These are phyloP conservation scores for Auricularia auricula-judae DNA, from an alignment of 768 basidiomycete species.

Conservation along the genomic window DNA sequence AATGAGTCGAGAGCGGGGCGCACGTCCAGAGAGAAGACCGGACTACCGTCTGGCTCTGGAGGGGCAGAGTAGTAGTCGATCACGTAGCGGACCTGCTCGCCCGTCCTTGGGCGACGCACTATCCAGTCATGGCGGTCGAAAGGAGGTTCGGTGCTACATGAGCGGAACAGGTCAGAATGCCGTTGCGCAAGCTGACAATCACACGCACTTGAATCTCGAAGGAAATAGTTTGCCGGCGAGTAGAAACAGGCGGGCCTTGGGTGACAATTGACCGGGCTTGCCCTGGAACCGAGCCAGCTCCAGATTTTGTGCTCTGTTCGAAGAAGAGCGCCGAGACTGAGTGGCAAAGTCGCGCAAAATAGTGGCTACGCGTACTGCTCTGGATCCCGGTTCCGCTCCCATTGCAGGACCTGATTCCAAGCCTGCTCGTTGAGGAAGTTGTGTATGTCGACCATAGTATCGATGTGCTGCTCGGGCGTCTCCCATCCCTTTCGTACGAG, in stretches of 20 bases:
- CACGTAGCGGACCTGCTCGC: conserved; percentile 85
- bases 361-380: conserved; percentile 19
- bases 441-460: conserved; percentile 96
- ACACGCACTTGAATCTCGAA: conserved; percentile 72
- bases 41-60: conserved; percentile 78
- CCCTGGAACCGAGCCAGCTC: conserved; percentile 81
- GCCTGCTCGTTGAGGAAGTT: conserved; percentile 97
- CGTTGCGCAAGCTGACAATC: not conserved
- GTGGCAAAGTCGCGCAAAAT: conserved; percentile 1
- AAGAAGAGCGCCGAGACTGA: not conserved
- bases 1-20: conserved; percentile 87
- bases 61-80: conserved; percentile 98
- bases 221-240: conserved; percentile 86
- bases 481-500: conserved; percentile 94
- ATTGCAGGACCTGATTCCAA: conserved; percentile 87
- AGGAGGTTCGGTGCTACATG: conserved; percentile 69
- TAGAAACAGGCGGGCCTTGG: conserved; percentile 83
- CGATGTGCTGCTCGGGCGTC: conserved; percentile 91
- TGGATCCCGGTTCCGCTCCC: conserved; percentile 63
- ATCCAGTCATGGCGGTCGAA: conserved; percentile 99
- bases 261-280: conserved; percentile 84
- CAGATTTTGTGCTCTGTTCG: conserved; percentile 48
- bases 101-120: conserved; percentile 65
- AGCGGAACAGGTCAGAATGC: not conserved
- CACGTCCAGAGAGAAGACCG: conserved; percentile 92